Base-by-base conservation (phyloP, 139 green algal species). In the Raphidocelis subcapitata region DNA sequence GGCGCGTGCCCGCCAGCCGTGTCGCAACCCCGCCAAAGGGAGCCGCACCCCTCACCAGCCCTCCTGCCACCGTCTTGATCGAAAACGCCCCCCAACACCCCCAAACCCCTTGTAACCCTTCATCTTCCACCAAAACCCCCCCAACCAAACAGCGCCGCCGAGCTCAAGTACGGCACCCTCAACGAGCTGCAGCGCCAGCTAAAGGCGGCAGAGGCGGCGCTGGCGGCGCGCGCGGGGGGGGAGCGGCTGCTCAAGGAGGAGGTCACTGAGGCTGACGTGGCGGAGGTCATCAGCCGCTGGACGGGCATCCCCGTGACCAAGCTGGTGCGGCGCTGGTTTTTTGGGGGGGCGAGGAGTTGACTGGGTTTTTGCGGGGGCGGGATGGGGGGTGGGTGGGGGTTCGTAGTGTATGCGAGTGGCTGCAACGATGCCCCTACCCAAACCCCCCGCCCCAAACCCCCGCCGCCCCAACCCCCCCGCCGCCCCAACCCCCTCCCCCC, bases 81-180 rank as follows among this genome's bases (percentile, higher is more conserved):
- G 41, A 49, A 49, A 49, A 49, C 41, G 8, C 15, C 21, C 23
- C 5, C 24, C 52, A 5, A n/a, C 52, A 60, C 52, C 21, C 52
- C 12, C 52, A 60, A 8, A 15, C 24, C 41, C 12, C 41, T 12
- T 8, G 8, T 49, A 8, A 20, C 12, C 12, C 41, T 12, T 49
- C 41, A 8, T 49, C 41, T 49, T 49, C 24, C 8, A 64, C 31
- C 65, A 14, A 44, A 33, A 29, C 92, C 79, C 73, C 84, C 32
- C 14, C 51, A 20, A 37, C 57, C 3, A 24, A 62, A 33, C 69
- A 87, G 86, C 49, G 95, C 95, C 3, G 95, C 95, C 5, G 95
- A 99, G 87, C 87, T 99, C 74, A 99, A 99, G 87, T 99, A 99
- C 74, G 95, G 95, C 37, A 96, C 89, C 15, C 87, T 99, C 55